These are phyloP conservation scores for Sedum album DNA, from an alignment of 164 flowering plant genomes.

Conservation along the genomic window DNA sequence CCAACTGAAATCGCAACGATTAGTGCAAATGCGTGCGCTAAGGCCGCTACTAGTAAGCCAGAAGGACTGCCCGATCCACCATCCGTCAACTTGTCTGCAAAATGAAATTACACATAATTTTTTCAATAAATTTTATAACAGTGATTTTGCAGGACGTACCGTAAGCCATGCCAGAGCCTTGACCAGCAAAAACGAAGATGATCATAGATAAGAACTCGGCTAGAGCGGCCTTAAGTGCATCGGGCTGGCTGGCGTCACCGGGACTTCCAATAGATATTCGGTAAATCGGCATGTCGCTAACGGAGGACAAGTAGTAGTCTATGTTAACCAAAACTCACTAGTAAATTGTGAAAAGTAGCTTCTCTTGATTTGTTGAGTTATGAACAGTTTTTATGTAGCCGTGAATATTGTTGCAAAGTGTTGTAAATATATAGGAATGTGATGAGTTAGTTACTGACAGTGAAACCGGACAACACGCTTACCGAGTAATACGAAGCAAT, in stretches of 20 bases:
- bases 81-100: slow-evolving; percentile 33
- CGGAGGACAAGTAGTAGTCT: neutral
- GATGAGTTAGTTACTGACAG: no score
- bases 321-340: neutral
- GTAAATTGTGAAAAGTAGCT: no score
- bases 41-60: slow-evolving; percentile 41
- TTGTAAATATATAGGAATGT: neutral
- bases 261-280: slow-evolving; percentile 34
- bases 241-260: slow-evolving; percentile 40
- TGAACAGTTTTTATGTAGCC: no score
- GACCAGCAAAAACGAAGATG: no score
- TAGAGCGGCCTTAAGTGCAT: no score
- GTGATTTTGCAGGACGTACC: slow-evolving; percentile 15
- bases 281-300: slow-evolving; percentile 21
- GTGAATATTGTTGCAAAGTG: neutral
- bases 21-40: slow-evolving; percentile 47
- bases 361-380: no score
- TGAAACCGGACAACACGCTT: no score
- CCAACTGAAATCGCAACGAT: slow-evolving; percentile 51
- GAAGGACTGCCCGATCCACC: slow-evolving; percentile 31
- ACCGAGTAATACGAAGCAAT: neutral
- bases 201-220: no score
- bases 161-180: no score
- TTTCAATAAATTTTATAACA: no score
- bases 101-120: no score